phyloP scores from a whole-genome alignment of 331 rosid species.

The Malus hybrid region DNA sequence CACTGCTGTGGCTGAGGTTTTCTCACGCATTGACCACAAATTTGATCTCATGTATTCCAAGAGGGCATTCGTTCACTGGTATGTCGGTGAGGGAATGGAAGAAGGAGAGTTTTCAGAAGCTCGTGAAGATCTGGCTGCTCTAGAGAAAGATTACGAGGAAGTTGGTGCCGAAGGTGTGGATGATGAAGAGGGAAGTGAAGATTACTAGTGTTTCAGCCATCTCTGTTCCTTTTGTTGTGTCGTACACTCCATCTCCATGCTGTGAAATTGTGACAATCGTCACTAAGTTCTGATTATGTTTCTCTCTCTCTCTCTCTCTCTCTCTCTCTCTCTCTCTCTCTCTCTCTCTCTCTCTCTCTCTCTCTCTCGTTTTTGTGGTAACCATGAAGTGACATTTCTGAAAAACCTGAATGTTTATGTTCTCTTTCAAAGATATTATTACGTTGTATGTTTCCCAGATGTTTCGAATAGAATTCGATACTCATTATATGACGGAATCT shows the following conservation, averaged over 20 bases:
- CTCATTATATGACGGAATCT: not conserved
- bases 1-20: conserved; percentile 99
- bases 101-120: conserved; percentile 99
- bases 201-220: conserved; percentile 35
- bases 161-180: conserved; percentile 96
- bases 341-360: not conserved
- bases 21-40: conserved; percentile 94
- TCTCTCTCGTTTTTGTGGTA: conserved; percentile 6
- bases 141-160: conserved; percentile 98
- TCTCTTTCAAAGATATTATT: not conserved
- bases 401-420: not conserved
- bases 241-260: conserved; percentile 7
- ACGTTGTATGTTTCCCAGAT: not conserved
- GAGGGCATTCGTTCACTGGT: conserved; percentile 99
- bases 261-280: conserved; percentile 21
- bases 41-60: conserved; percentile 98
- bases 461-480: too few species aligned
- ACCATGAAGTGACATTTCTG: conserved; percentile 11
- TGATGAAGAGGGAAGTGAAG: conserved; percentile 84
- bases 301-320: too few species aligned
- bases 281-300: not conserved
- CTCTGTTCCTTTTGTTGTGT: conserved; percentile 32
- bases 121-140: conserved; percentile 98
- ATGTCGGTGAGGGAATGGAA: conserved; percentile 98
- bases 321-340: too few species aligned